Evolutionary conservation across 306 rosid genomes (phyloP), one percentile per base, ranked within the genome.

Genomic region (Amphicarpaea edgeworthii): DNA sequence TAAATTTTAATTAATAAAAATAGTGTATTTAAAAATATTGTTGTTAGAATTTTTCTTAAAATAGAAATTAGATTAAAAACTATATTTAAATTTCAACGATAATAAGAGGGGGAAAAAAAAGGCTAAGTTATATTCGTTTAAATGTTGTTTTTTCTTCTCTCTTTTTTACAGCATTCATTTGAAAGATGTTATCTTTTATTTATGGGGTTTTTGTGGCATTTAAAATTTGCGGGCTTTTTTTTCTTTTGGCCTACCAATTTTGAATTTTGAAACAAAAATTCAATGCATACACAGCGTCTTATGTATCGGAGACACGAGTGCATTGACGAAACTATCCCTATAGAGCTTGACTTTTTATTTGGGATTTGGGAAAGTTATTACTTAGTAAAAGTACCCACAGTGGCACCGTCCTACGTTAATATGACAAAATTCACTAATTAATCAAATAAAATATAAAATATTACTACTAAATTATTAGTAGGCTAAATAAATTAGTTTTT

Each of bases 261-360:
- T 73, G 68, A 66, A 78, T 16, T 69, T 78, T 79, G 70, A 77
- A 75, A 58, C 59, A 64, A 72, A 16, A 40, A 21, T 72, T 75
- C 42, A 70, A 41, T 42, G 69, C 30, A 14, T 23, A 5, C 5
- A 9, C 9, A 21, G 24, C 24, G 3, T 7, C 34, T 51, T 3
- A 19, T 51, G 0, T n/a, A 12, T 68, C 11, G 57, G 32, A 51
- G 16, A 41, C 38, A 58, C 30, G 5, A 6, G 8, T 12, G 41
- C 0, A 58, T 40, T 80, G 81, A 79, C 93, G 69, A 12, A 75
- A 19, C 12, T 84, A 14, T 1, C 85, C 88, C 21, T 53, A 7
- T 0, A 26, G 2, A n/a, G 67, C 53, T 72, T 32, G 5, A 16
- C 47, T 3, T 21, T 4, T 20, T n/a, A 24, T 8, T 65, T 24